Base-by-base conservation (phyloP, 257 asterid genomes). In the Solanum ossicruentum region DNA sequence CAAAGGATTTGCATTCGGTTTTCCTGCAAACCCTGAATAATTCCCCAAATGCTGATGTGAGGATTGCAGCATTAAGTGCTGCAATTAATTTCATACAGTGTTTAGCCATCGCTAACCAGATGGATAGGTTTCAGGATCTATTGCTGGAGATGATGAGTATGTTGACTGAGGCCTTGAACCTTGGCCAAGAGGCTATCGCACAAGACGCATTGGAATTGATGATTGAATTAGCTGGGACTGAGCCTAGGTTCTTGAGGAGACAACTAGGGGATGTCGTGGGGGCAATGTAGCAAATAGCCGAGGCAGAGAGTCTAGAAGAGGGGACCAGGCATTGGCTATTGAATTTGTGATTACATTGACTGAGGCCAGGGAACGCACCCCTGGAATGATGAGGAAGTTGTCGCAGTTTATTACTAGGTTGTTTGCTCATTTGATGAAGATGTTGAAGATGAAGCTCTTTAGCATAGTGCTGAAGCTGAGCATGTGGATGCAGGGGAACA, bases 381-480 rank as follows among this genome's bases (percentile, higher is more conserved):
- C 99, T 1, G 99, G 99, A 88, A 95, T 97, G 99, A 93, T 97
- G 99, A 94, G 99, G 89, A 97, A 97, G 90, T 75, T 97, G 92
- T 98, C 99, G 0, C 99, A 95, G 86, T 97, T 95, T 83, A 92
- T 97, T 80, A 93, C 92, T 87, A 88, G 97, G 88, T 85, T 97
- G 43, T 97, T 97, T 85, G 90, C 98, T 0, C 95, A 89, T 84
- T 85, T 97, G 86, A 93, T 97, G 99, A 92, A 85, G 85, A 92
- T 97, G 86, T 97, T 61, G 98, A 97, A 81, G 98, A 97, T 84
- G 99, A 93, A 75, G 97, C 97, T 3, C 93, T 92, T 17, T 97
- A 98, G 99, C 94, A 97, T 84, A 92, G 93, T 52, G 99, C 98
- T 0, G 98, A 95, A 85, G 86, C 85, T 12, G 94, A 97, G 88